Evolutionary conservation across 2,329 filamentous ascomycete genomes (phyloP).

Genomic region (Sporothrix dimorphospora): DNA sequence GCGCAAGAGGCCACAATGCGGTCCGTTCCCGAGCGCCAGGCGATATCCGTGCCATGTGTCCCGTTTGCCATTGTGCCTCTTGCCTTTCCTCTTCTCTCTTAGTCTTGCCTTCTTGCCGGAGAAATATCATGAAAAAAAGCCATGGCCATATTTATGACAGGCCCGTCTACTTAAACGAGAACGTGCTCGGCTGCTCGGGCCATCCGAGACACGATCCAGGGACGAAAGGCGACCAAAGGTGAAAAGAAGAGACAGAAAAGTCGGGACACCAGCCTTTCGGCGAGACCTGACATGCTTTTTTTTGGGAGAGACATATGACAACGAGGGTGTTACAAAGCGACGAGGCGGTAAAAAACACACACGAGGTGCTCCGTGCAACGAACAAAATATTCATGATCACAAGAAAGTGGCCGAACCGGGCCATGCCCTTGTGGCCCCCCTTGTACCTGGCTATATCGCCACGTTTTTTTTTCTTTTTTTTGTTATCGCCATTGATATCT

Average conservation of each 20-base stretch:
- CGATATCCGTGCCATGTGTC: background rate
- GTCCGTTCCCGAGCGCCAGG: background rate
- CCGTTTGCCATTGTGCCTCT: background rate
- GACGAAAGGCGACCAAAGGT: background rate
- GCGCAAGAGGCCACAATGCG: background rate
- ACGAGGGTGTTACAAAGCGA: conserved; percentile 11
- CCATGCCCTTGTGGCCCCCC: too few relatives aligned
- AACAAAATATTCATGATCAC: too few relatives aligned
- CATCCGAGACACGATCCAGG: background rate
- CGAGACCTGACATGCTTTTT: background rate
- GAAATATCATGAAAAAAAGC: background rate
- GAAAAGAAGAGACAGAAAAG: background rate
- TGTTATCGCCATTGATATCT: background rate
- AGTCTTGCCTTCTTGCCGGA: background rate
- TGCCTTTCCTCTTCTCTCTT: background rate
- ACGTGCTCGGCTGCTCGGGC: background rate
- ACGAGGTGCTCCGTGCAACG: too few relatives aligned
- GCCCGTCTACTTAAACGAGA: background rate
- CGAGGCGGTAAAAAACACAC: background rate
- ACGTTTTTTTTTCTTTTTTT: background rate
- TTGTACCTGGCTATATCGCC: too few relatives aligned
- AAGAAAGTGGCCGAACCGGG: too few relatives aligned
- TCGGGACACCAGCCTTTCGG: background rate
- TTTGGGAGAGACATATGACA: background rate
- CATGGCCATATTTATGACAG: background rate